Conservation (phyloP, 2,329 filamentous ascomycete species). For the Fusarium tricinctum region DNA sequence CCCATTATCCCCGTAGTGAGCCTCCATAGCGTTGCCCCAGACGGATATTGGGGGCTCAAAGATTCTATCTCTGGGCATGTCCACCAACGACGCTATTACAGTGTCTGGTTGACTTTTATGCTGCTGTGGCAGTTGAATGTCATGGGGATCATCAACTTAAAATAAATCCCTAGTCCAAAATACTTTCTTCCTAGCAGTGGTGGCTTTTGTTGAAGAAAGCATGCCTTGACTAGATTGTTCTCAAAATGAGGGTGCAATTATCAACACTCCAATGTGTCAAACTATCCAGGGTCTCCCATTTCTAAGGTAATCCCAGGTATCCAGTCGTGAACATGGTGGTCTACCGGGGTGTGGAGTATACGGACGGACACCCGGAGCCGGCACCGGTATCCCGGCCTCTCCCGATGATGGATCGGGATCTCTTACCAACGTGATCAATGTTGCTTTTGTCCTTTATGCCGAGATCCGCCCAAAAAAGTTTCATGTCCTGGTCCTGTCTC, state of each 20-base stretch:
- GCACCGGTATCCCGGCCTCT: slow-evolving; percentile 37
- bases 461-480: slow-evolving; percentile 13
- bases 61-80: background rate
- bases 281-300: slow-evolving; percentile 3
- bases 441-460: slow-evolving; percentile 27
- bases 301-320: slow-evolving; percentile 12
- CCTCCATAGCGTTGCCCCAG: slow-evolving; percentile 20
- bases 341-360: slow-evolving; percentile 15
- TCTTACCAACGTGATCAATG: slow-evolving; percentile 31
- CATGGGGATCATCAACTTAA: slow-evolving; percentile 3
- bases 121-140: slow-evolving; percentile 1
- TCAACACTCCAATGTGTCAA: background rate
- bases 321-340: slow-evolving; percentile 19
- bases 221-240: background rate
- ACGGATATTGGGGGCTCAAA: slow-evolving; percentile 24
- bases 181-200: background rate
- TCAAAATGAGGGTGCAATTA: slow-evolving; percentile 13
- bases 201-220: background rate
- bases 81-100: background rate
- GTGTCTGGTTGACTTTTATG: slow-evolving; percentile 7
- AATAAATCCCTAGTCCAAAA: background rate
- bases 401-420: slow-evolving; percentile 30
- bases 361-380: slow-evolving; percentile 33
- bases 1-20: slow-evolving; percentile 20
- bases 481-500: slow-evolving; percentile 3